Percentiles rank a stretch among this genome's conserved stretches.
Evolutionary conservation across 2,329 filamentous ascomycete genomes (phyloP).

Genomic region (Daldinia eschscholtzii): DNA sequence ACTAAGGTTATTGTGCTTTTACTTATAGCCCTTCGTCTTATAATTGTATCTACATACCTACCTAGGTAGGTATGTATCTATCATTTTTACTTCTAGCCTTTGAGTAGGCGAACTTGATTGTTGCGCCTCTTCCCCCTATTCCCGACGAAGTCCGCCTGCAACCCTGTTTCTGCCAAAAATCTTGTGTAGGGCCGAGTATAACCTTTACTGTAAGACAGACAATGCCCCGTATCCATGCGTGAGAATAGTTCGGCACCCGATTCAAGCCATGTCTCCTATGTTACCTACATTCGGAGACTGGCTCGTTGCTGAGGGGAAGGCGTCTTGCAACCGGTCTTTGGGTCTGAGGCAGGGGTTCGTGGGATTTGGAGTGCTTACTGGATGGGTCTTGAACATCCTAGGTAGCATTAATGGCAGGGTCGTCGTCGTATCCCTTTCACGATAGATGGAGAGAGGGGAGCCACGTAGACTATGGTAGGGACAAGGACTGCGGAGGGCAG

Average conservation of each 20-base stretch:
- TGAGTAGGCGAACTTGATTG: background rate
- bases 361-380: background rate
- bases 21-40: background rate
- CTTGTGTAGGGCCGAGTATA: background rate
- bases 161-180: background rate
- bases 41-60: background rate
- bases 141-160: background rate
- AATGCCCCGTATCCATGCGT: background rate
- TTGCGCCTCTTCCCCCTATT: background rate
- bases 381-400: background rate
- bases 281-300: background rate
- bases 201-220: background rate
- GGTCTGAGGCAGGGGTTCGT: background rate
- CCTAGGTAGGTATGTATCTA: no score
- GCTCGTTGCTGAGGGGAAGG: background rate
- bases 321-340: background rate
- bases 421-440: background rate
- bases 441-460: background rate
- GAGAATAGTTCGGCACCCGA: background rate
- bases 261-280: background rate
- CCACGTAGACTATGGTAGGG: background rate
- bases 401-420: conserved; percentile 2
- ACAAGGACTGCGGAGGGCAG: background rate
- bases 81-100: background rate
- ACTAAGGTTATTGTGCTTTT: background rate